These are phyloP conservation scores for Nothomitra cinnamomea DNA, from an alignment of 2,329 filamentous ascomycete species.

Conservation along the genomic window DNA sequence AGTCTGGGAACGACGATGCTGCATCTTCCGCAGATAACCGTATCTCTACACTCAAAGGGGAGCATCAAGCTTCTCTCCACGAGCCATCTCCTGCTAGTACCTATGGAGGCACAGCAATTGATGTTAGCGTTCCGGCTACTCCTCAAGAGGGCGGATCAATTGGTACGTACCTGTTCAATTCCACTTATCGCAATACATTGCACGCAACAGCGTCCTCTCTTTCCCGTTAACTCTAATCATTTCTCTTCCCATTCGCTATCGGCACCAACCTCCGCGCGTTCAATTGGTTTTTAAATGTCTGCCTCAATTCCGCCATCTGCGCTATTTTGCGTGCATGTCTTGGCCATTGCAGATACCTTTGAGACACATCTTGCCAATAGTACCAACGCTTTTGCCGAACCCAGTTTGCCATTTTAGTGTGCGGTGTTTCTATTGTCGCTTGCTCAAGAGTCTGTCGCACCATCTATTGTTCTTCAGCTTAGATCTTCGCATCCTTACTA, in stretches of 20 bases:
- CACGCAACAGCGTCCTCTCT: not conserved
- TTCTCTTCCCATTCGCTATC: no score
- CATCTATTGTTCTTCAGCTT: no score
- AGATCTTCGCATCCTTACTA: no score
- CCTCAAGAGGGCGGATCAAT: slow-evolving; percentile 9
- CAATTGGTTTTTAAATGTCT: no score
- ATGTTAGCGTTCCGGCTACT: slow-evolving; percentile 13
- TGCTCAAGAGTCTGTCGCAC: no score
- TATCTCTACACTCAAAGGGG: not conserved
- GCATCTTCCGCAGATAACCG: not conserved
- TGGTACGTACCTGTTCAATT: slow-evolving; percentile 9
- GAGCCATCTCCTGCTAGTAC: slow-evolving; percentile 15
- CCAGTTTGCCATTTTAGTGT: not conserved
- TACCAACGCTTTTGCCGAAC: not conserved
- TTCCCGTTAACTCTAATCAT: no score
- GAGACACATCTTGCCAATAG: not conserved
- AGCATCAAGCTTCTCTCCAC: not conserved
- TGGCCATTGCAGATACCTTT: not conserved
- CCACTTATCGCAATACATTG: not conserved
- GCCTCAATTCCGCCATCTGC: no score
- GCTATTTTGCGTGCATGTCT: not conserved
- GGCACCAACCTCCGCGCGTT: no score
- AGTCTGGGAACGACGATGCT: not conserved
- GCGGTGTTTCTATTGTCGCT: no score
- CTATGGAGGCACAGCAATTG: slow-evolving; percentile 13